Percentiles rank a stretch among this genome's conserved stretches.
Evolutionary conservation across 495 filamentous ascomycete genomes (phyloP).

Genomic region (Podospora fimiseda): DNA sequence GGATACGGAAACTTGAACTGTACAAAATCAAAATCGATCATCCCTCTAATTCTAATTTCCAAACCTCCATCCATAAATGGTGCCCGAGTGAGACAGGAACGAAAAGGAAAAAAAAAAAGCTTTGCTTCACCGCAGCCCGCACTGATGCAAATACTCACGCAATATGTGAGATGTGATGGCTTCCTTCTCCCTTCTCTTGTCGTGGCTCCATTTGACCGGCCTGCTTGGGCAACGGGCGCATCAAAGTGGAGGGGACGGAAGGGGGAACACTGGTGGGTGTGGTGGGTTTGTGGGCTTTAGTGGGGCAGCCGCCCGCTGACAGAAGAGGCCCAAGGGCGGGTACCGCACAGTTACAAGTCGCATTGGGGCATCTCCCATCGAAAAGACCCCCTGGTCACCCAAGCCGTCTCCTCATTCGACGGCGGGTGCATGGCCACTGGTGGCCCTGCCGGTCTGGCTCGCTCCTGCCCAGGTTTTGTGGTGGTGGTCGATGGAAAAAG

Average conservation of each 20-base stretch:
- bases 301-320: slow-evolving; percentile 3
- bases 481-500: slow-evolving; percentile 13
- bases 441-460: neutral
- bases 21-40: neutral
- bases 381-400: slow-evolving; percentile 1
- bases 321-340: neutral
- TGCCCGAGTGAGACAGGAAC: no score
- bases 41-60: no score
- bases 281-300: slow-evolving; percentile 3
- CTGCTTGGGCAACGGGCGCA: neutral
- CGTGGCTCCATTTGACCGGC: slow-evolving; percentile 18
- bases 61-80: no score
- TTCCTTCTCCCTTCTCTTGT: no score
- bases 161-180: no score
- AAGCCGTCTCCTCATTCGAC: slow-evolving; percentile 11
- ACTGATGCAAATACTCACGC: no score
- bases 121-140: no score
- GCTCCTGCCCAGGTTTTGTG: neutral
- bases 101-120: no score
- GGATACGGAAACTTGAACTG: neutral
- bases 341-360: no score
- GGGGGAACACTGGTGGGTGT: neutral
- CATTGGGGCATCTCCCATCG: no score
- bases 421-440: neutral
- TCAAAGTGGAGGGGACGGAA: neutral